These are phyloP conservation scores for Trichophyton rubrum DNA, from an alignment of 2,329 filamentous ascomycete genomes.

Conservation along the genomic window DNA sequence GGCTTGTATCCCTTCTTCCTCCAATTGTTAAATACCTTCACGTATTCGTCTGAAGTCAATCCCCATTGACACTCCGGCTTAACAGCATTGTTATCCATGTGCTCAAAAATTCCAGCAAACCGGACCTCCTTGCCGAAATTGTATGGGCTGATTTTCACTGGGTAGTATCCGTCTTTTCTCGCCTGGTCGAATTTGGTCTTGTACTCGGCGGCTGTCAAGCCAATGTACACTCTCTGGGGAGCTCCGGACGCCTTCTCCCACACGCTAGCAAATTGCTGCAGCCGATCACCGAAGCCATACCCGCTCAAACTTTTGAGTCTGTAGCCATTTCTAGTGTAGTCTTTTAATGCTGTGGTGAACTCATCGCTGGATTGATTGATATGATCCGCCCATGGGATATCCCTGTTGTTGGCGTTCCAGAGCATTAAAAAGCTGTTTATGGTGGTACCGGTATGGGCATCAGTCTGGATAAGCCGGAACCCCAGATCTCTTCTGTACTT, in stretches of 20 bases:
- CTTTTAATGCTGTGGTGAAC: neutral
- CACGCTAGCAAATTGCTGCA: conserved; percentile 5
- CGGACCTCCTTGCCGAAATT: conserved; percentile 4
- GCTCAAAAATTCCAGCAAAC: conserved; percentile 10
- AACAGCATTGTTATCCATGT: conserved; percentile 6
- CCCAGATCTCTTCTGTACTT: conserved; percentile 5
- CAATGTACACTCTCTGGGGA: conserved; percentile 5
- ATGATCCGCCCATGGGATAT: neutral
- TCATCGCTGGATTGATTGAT: neutral
- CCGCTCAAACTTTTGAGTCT: neutral
- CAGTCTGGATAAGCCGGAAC: conserved; percentile 7
- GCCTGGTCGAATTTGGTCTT: conserved; percentile 5
- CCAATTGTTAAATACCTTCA: neutral
- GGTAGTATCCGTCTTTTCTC: conserved; percentile 10
- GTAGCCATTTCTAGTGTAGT: neutral
- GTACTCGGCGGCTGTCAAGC: conserved; percentile 6
- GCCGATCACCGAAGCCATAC: neutral
- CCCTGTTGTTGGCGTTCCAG: conserved; percentile 5
- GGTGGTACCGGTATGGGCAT: conserved; percentile 7
- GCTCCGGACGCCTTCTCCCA: conserved; percentile 5
- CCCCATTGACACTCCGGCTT: conserved; percentile 6
- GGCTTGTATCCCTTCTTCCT: neutral
- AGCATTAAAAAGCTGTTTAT: conserved; percentile 6
- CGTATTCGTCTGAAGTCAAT: conserved; percentile 7
- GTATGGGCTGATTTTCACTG: conserved; percentile 10